A percentile compares a stretch with the other conserved stretches of the same genome.
These are phyloP conservation scores for Pseudozyma tsukubaensis DNA, from an alignment of 1,284 basidiomycete genomes.

Conservation along the genomic window DNA sequence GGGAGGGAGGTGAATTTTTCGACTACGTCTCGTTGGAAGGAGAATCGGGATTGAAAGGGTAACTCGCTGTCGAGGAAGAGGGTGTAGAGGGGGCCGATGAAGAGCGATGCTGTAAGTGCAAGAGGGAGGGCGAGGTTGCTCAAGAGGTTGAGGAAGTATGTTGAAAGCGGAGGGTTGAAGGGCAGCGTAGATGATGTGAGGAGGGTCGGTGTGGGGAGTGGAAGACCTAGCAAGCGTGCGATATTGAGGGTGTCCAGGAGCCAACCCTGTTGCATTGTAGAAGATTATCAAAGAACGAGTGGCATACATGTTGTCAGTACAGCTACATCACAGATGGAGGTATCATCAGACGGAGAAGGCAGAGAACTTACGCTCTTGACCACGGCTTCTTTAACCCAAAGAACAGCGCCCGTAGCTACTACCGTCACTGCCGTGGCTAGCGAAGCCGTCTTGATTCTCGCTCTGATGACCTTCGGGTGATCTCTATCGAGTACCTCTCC, in stretches of 20 bases:
- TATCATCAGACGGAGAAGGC: not conserved
- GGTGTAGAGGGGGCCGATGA: constrained; percentile 83
- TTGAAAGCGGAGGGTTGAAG: constrained; percentile 29
- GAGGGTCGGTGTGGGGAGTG: constrained; percentile 45
- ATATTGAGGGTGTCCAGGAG: constrained; percentile 28
- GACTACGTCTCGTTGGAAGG: constrained; percentile 68
- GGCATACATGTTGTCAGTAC: not conserved
- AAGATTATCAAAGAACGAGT: not conserved
- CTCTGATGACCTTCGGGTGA: constrained; percentile 48
- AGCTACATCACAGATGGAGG: not conserved
- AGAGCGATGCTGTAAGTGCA: constrained; percentile 79
- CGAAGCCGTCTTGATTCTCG: constrained; percentile 46
- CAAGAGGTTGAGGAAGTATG: constrained; percentile 9
- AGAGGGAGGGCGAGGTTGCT: constrained; percentile 17
- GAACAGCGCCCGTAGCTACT: constrained; percentile 17
- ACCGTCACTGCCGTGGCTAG: constrained; percentile 27
- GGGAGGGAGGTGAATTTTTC: constrained; percentile 73
- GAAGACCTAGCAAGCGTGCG: constrained; percentile 48
- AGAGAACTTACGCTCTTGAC: constrained; percentile 21
- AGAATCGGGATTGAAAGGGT: constrained; percentile 73
- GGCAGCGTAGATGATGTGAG: constrained; percentile 47
- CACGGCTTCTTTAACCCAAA: constrained; percentile 23
- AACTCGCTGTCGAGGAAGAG: constrained; percentile 74
- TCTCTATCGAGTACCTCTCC: constrained; percentile 39
- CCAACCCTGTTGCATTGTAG: constrained; percentile 15